Conservation (phyloP, 805 yeast genomes). For the Soucietia sequanensis region DNA sequence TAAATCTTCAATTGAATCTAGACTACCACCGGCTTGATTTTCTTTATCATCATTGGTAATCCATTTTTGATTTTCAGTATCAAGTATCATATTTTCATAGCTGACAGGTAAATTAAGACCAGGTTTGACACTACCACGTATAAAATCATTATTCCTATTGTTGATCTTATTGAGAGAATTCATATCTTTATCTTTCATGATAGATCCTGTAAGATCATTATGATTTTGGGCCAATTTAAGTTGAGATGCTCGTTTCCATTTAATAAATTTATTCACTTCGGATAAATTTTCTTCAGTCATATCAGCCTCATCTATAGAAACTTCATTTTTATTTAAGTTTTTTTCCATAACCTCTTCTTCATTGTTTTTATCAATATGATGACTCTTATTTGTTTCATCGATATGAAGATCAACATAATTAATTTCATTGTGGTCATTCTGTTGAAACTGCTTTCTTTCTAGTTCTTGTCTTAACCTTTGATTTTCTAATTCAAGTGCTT, state of each 20-base stretch:
- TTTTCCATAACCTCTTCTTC: background rate
- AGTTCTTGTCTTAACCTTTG: constrained; percentile 9
- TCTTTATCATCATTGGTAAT: constrained; percentile 16
- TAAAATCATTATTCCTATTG: constrained; percentile 9
- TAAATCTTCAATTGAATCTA: constrained; percentile 41
- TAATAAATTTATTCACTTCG: constrained; percentile 22
- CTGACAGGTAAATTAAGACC: constrained; percentile 29
- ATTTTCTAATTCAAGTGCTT: constrained; percentile 15
- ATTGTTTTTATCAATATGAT: too few species aligned
- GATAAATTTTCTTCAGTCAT: constrained; percentile 16
- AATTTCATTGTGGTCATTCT: too few species aligned
- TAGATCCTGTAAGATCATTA: constrained; percentile 8
- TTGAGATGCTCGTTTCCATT: constrained; percentile 40
- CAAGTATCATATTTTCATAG: constrained; percentile 36
- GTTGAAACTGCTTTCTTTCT: constrained; percentile 3
- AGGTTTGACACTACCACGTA: constrained; percentile 36
- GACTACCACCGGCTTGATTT: constrained; percentile 19
- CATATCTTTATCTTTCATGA: constrained; percentile 7
- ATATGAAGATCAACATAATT: too few species aligned
- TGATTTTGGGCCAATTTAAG: constrained; percentile 19
- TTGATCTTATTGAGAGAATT: too few species aligned
- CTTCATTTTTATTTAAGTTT: constrained; percentile 10
- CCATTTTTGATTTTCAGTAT: constrained; percentile 31
- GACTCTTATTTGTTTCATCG: too few species aligned
- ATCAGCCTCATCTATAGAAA: constrained; percentile 20